phyloP scores from a whole-genome alignment of 140 eudicot genomes.

The Erigeron philadelphicus region DNA sequence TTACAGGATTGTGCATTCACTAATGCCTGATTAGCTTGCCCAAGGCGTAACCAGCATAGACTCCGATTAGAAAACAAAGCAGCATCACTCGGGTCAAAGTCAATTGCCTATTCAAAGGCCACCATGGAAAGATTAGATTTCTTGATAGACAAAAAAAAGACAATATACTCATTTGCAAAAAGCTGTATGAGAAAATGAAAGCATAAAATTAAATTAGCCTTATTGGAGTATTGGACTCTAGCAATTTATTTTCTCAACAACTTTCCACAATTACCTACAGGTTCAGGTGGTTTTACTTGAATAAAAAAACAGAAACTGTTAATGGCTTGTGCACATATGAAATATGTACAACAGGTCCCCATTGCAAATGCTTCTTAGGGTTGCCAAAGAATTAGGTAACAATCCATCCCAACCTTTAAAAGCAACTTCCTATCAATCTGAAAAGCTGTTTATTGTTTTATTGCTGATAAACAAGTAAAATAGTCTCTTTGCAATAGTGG shows the following conservation, averaged over 20 bases:
- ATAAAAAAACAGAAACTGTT: background rate
- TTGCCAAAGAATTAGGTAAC: no score
- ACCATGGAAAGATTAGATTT: slow-evolving; percentile 10
- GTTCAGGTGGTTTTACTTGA: background rate
- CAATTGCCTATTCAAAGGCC: slow-evolving; percentile 63
- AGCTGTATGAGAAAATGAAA: background rate
- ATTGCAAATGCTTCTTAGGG: no score
- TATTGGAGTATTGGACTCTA: background rate
- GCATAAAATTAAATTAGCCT: background rate
- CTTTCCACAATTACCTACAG: background rate
- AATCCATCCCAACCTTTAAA: no score
- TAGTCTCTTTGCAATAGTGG: no score
- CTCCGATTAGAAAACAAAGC: slow-evolving; percentile 78
- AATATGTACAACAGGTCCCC: no score
- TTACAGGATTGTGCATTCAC: slow-evolving; percentile 79
- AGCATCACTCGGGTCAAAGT: slow-evolving; percentile 80
- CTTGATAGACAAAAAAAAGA: background rate
- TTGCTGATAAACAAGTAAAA: no score
- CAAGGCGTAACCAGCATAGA: slow-evolving; percentile 89
- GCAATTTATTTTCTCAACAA: no score
- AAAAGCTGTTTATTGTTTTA: no score
- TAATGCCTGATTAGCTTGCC: slow-evolving; percentile 89
- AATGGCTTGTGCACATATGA: background rate
- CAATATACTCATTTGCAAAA: background rate
- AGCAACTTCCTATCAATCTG: no score